These are phyloP conservation scores for Martiniozyma abietophila DNA, from an alignment of 805 yeast species.

Conservation along the genomic window DNA sequence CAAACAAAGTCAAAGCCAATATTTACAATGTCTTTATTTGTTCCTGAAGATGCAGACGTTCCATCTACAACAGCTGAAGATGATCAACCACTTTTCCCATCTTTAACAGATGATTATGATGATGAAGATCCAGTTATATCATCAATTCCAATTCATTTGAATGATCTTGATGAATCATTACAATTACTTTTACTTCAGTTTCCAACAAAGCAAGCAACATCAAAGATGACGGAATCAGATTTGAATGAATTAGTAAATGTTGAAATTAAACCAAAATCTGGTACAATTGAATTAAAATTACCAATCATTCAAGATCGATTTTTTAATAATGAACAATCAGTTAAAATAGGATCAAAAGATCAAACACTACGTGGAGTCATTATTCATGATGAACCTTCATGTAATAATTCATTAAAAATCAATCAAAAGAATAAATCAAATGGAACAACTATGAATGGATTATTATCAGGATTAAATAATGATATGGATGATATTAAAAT, in stretches of 20 bases:
- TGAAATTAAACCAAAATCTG: constrained; percentile 47
- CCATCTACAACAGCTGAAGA: constrained; percentile 1
- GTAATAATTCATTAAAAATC: too few relatives aligned
- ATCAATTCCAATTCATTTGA: constrained; percentile 49
- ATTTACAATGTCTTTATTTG: constrained; percentile 11
- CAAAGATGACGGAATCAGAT: constrained; percentile 6
- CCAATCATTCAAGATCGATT: constrained; percentile 64
- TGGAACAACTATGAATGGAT: too few relatives aligned
- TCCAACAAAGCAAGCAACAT: constrained; percentile 41
- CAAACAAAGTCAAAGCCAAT: background rate
- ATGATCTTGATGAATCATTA: constrained; percentile 19
- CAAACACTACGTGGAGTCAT: constrained; percentile 71
- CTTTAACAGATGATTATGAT: constrained; percentile 20
- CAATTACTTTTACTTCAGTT: constrained; percentile 40
- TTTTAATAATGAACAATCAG: constrained; percentile 56
- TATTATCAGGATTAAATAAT: too few relatives aligned
- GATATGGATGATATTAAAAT: too few relatives aligned
- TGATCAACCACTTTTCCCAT: constrained; percentile 5
- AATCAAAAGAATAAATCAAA: too few relatives aligned
- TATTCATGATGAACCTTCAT: constrained; percentile 33
- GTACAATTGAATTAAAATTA: constrained; percentile 62
- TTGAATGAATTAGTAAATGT: constrained; percentile 5
- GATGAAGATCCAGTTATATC: constrained; percentile 39
- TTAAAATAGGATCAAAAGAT: constrained; percentile 42
- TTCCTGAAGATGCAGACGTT: constrained; percentile 9